Conservation (phyloP, 176 grass and related monocot genomes). For the Tillandsia fasciculata region DNA sequence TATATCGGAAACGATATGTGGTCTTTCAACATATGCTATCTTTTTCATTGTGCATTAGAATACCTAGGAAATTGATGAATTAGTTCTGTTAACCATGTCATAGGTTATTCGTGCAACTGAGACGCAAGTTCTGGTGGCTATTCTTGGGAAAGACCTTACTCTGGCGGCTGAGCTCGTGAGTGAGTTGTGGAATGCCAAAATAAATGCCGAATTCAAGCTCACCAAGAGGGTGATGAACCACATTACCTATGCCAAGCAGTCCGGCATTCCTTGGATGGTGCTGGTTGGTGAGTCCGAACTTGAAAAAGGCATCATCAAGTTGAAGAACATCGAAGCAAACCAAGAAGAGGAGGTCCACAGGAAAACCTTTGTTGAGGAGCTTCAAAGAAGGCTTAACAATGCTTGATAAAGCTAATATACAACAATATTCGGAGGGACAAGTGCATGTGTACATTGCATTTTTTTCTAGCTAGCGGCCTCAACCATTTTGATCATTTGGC, state of each 20-base stretch:
- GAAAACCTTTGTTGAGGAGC: conserved; percentile 45
- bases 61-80: too few relatives aligned
- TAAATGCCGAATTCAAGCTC: conserved; percentile 87
- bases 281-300: conserved; percentile 60
- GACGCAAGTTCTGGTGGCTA: conserved; percentile 76
- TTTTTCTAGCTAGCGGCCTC: neutral
- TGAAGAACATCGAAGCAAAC: conserved; percentile 65
- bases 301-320: conserved; percentile 37
- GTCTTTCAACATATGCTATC: neutral
- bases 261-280: conserved; percentile 73
- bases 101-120: conserved; percentile 66
- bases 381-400: conserved; percentile 35
- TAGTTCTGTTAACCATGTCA: neutral
- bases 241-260: conserved; percentile 46
- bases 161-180: conserved; percentile 55
- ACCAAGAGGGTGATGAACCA: conserved; percentile 60
- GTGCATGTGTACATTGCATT: neutral
- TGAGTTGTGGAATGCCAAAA: conserved; percentile 75
- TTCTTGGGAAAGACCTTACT: conserved; percentile 74
- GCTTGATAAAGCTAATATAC: neutral
- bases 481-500: too few relatives aligned
- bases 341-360: conserved; percentile 51
- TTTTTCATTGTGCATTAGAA: neutral
- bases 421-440: neutral
- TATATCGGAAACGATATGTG: too few relatives aligned